Evolutionary conservation across 1,284 basidiomycete species (phyloP), one percentile per base, ranked within the genome.

Genomic region (Sutorius eximius): DNA sequence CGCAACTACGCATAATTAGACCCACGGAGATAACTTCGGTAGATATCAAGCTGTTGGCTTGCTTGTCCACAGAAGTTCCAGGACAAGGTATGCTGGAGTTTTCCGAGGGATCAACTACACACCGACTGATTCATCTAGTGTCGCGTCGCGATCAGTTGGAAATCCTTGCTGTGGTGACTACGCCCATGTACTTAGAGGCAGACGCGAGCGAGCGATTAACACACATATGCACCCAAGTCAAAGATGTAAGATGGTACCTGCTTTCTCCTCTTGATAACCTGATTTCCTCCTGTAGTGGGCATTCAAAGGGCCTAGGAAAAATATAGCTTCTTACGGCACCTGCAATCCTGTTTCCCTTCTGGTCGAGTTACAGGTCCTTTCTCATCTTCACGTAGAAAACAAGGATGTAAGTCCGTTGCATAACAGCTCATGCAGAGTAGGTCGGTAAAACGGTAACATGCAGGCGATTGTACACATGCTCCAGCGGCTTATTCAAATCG

Each of bases 401-500:
- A 58, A 56, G 44, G 41, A 45, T 40, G 67, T 68, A 40, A 57
- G 68, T 54, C 12, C 13, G 3, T 18, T 45, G 12, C 20, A 2
- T 36, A 6, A 45, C 20, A 41, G 24, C 22, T 36, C 24, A 24
- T 45, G 11, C 41, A 11, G 20, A 33, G 30, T 13, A 36, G 10
- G 44, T 1, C 15, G 18, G 15, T 56, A 11, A 52, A 49, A 22
- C 18, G 18, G 37, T 10, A 29, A 33, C 10, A 4, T 20, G 20
- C 37, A 71, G 71, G 43, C 36, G 33, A 45, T n/a, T 22, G 45
- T 24, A 24, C 55, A 52, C 15, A 16, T 59, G 6, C 51, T 69
- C 32, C 55, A 61, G 27, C 61, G 58, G 27, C 58, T 81, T 56
- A 68, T 82, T 41, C 63, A 68, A 13, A 45, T 74, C 10, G 73